These are phyloP conservation scores for Lasiosphaeriaceae sp. DNA, from an alignment of 495 filamentous ascomycete species.

Conservation along the genomic window DNA sequence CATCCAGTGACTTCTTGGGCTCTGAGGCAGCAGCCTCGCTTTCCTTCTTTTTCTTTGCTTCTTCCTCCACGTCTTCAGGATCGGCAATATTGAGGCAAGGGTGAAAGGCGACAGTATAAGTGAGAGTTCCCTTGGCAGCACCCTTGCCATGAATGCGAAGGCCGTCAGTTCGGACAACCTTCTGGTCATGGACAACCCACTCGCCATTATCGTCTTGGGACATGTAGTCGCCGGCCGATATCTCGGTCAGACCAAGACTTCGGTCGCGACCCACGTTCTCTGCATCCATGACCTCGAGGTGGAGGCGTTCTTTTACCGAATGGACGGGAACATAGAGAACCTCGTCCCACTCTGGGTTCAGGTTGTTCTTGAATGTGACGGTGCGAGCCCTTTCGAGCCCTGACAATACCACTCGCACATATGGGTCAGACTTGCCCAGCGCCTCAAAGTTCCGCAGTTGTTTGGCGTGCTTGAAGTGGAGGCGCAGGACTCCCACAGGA, in stretches of 20 bases:
- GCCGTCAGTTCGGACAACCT: conserved; percentile 52
- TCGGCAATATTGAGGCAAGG: conserved; percentile 83
- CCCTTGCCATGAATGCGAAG: conserved; percentile 66
- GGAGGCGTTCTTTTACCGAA: conserved; percentile 74
- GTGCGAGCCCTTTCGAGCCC: conserved; percentile 86
- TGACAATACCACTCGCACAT: conserved; percentile 81
- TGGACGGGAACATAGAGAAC: conserved; percentile 93
- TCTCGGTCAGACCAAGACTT: conserved; percentile 71
- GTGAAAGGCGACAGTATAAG: conserved; percentile 86
- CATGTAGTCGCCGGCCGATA: conserved; percentile 76
- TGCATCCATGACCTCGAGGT: conserved; percentile 93
- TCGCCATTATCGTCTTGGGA: conserved; percentile 72
- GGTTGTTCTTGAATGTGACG: conserved; percentile 92
- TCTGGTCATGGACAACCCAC: conserved; percentile 76
- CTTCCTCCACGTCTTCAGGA: conserved; percentile 82
- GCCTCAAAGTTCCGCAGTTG: conserved; percentile 89
- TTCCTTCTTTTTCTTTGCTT: conserved; percentile 38
- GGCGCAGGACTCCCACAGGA: conserved; percentile 87
- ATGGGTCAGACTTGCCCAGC: conserved; percentile 95
- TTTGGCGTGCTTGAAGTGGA: conserved; percentile 82
- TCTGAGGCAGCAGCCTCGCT: conserved; percentile 21
- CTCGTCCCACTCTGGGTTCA: conserved; percentile 95
- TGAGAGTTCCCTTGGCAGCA: conserved; percentile 71
- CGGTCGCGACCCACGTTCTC: conserved; percentile 87
- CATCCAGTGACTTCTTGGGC: conserved; percentile 35